A percentile compares a stretch with the other conserved stretches of the same genome.
Conservation (phyloP, 2,329 filamentous ascomycete genomes). For the Exserohilum turcica region DNA sequence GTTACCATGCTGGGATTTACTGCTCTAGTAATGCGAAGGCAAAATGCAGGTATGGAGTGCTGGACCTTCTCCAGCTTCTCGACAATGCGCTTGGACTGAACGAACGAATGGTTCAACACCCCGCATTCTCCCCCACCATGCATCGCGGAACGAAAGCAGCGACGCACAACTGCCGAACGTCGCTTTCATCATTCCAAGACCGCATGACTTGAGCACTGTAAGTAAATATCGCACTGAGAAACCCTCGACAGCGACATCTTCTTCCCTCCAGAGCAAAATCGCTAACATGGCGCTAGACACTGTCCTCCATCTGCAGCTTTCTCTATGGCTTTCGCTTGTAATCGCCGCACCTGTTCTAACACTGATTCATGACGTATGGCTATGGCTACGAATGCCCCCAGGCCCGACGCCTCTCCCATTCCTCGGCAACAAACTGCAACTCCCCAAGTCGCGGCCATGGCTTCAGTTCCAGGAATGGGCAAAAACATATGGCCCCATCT, state of each 20-base stretch:
- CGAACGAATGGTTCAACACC: constrained; percentile 7
- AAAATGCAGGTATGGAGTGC: not conserved
- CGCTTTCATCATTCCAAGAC: constrained; percentile 9
- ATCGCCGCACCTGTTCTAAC: constrained; percentile 32
- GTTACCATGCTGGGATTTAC: too few relatives aligned
- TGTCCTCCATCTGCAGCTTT: constrained; percentile 21
- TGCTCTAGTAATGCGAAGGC: too few relatives aligned
- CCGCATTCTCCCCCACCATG: constrained; percentile 13
- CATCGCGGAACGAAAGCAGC: constrained; percentile 20
- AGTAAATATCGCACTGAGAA: not conserved
- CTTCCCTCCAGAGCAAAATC: not conserved
- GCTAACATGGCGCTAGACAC: constrained; percentile 36
- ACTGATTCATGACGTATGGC: constrained; percentile 36
- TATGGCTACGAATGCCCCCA: constrained; percentile 51
- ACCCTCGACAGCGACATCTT: not conserved
- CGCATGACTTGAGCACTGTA: constrained; percentile 7
- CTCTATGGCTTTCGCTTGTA: constrained; percentile 36
- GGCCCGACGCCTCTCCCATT: constrained; percentile 55
- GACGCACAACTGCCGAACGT: constrained; percentile 30
- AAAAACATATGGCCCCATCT: constrained; percentile 53
- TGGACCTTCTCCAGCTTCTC: not conserved
- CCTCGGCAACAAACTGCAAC: constrained; percentile 46
- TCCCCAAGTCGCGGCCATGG: constrained; percentile 43
- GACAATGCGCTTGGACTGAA: not conserved
- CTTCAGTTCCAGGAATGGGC: constrained; percentile 52